Evolutionary conservation across 257 asterid genomes (phyloP), one percentile per base, ranked within the genome.

Genomic region (Orobanche coerulescens): DNA sequence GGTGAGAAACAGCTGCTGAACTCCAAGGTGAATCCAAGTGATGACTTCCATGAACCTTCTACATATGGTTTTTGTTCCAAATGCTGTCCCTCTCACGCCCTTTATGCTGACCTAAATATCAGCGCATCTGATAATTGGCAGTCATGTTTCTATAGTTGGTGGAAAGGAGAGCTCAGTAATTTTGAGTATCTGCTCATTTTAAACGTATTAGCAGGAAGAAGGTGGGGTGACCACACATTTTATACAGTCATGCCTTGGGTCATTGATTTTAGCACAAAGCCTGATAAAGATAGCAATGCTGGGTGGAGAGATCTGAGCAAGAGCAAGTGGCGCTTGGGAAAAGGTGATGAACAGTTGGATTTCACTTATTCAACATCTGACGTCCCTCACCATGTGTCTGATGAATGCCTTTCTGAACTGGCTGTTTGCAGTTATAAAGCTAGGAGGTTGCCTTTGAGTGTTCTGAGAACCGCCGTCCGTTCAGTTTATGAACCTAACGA

Each of bases 391-490:
- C 98, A 92, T 24, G 85, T 92, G 39, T 92, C 98, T 66, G 98
- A 92, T 66, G 98, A 92, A 58, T 92, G 98, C 80, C 90, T 92
- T 28, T 92, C 98, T 39, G 98, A 92, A 65, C 84, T 92, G 70
- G 98, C 98, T 74, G 98, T 92, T 76, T 92, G 98, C 82, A 92
- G 97, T 76, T 92, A 92, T 63, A 92, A 92, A 78, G 98, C 98
- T 40, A 80, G 98, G 79, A 82, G 97, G 74, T 75, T 92, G 72
- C 98, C 97, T 51, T 73, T 92, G 84, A 78, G 88, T 73, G 81
- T 92, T 52, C 62, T 92, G 72, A 79, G 87, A 52, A 58, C 70
- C 71, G 96, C 97, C 34, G 98, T 92, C 36, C 98, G 98, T 66
- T 84, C 98, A 62, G 98, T 92, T 59, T 92, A 92, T 78, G 98